These are phyloP conservation scores for Yamadazyma spencermartinsiae DNA, from an alignment of 1,139 yeast species.

Conservation along the genomic window DNA sequence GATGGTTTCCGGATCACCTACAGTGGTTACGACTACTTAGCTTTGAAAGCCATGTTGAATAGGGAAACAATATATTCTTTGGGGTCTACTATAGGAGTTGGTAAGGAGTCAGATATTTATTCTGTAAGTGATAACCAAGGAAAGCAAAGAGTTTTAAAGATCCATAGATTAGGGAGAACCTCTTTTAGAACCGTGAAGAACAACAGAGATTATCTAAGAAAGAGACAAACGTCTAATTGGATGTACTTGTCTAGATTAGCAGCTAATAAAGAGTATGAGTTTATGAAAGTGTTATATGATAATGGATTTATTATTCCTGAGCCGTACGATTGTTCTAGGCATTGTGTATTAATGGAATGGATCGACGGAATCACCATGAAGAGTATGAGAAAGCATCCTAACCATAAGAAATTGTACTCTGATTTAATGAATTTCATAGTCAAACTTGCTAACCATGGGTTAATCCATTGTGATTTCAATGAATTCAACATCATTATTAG, in stretches of 20 bases:
- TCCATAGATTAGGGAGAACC: constrained; percentile 90
- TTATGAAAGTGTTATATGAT: constrained; percentile 71
- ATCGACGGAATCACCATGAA: constrained; percentile 90
- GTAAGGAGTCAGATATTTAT: constrained; percentile 95
- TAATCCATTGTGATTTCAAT: constrained; percentile 96
- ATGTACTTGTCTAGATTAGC: constrained; percentile 88
- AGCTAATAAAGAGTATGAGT: constrained; percentile 88
- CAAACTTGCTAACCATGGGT: constrained; percentile 78
- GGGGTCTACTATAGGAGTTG: constrained; percentile 91
- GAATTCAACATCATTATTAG: constrained; percentile 92
- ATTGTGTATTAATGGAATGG: constrained; percentile 89
- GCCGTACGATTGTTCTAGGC: constrained; percentile 89
- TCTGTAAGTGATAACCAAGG: constrained; percentile 77
- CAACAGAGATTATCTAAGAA: constrained; percentile 85
- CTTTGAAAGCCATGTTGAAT: constrained; percentile 77
- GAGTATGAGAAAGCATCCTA: constrained; percentile 65
- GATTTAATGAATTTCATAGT: constrained; percentile 87
- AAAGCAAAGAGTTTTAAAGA: constrained; percentile 69
- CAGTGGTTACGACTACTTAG: constrained; percentile 88
- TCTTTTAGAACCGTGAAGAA: constrained; percentile 90
- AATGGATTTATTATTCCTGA: constrained; percentile 85
- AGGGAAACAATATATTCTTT: constrained; percentile 73
- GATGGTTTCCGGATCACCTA: constrained; percentile 92
- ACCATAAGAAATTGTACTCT: constrained; percentile 71
- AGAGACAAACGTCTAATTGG: constrained; percentile 76